Conservation (phyloP, 2,329 filamentous ascomycete genomes). For the Beauveria varroae region DNA sequence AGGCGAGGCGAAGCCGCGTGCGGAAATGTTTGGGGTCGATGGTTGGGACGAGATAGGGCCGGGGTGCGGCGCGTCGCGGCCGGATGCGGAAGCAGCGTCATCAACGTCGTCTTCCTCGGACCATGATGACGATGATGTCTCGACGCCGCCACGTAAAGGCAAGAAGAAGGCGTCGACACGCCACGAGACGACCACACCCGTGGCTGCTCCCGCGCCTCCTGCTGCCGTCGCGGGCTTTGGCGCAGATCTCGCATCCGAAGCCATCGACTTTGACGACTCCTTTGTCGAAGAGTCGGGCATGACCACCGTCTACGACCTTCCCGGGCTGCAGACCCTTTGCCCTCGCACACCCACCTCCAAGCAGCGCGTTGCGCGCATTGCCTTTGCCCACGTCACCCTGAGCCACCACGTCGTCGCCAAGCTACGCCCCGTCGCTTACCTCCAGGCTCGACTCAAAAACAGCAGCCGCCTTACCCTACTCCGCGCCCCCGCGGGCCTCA, state of each 20-base stretch:
- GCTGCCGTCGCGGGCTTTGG: not conserved
- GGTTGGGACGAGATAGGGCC: not conserved
- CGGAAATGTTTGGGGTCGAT: conserved; percentile 8
- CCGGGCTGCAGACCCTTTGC: conserved; percentile 47
- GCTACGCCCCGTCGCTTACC: conserved; percentile 51
- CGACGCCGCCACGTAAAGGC: not conserved
- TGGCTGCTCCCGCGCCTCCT: not conserved
- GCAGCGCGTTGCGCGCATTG: conserved; percentile 52
- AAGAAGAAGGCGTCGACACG: not conserved
- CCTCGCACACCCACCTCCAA: conserved; percentile 44
- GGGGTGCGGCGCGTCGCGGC: too few species aligned
- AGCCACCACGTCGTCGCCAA: conserved; percentile 54
- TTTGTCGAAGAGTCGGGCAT: conserved; percentile 51
- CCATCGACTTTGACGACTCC: conserved; percentile 36
- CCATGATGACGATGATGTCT: not conserved
- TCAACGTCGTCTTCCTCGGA: too few species aligned
- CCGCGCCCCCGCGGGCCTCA: conserved; percentile 47
- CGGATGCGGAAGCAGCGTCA: too few species aligned
- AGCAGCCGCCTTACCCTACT: conserved; percentile 48
- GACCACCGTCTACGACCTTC: conserved; percentile 54
- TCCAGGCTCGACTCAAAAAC: conserved; percentile 51
- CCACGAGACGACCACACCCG: too few species aligned
- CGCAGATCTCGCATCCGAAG: not conserved
- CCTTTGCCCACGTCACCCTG: conserved; percentile 43
- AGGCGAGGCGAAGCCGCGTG: conserved; percentile 7